Conservation (phyloP, 331 rosid species). For the Acacia pycnantha region DNA sequence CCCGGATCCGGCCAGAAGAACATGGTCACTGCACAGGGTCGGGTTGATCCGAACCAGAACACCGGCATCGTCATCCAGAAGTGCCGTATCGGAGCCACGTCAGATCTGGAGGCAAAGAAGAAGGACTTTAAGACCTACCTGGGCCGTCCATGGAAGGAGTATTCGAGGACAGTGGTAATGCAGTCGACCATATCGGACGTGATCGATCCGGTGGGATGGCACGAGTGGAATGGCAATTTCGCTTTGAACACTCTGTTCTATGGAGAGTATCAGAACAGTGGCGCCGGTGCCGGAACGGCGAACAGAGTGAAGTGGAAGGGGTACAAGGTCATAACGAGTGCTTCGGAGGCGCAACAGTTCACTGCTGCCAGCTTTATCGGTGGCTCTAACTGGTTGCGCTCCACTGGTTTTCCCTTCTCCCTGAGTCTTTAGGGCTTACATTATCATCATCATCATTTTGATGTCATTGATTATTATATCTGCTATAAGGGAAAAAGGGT, state of each 20-base stretch:
- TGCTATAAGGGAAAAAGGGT: neutral
- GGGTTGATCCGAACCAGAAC: conserved; percentile 69
- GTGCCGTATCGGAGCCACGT: conserved; percentile 49
- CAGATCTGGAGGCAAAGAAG: conserved; percentile 33
- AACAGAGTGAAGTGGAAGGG: conserved; percentile 68
- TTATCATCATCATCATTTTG: neutral
- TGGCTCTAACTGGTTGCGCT: conserved; percentile 55
- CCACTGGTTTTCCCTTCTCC: conserved; percentile 53
- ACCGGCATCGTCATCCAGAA: conserved; percentile 76
- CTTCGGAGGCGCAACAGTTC: conserved; percentile 49
- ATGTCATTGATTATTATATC: neutral
- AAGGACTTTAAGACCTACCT: conserved; percentile 49
- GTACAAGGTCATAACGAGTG: conserved; percentile 44
- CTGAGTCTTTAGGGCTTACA: conserved; percentile 36
- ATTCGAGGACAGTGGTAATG: conserved; percentile 69
- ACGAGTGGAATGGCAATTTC: conserved; percentile 48
- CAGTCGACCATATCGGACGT: conserved; percentile 46
- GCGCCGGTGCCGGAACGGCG: conserved; percentile 54
- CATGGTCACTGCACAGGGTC: conserved; percentile 82
- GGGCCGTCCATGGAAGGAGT: conserved; percentile 78
- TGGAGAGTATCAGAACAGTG: conserved; percentile 58
- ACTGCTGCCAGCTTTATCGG: conserved; percentile 46
- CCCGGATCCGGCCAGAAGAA: conserved; percentile 61
- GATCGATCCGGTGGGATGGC: conserved; percentile 65
- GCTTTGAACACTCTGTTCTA: conserved; percentile 53